phyloP scores from a whole-genome alignment of 1,284 basidiomycete genomes.

The Golubevia pallescens region DNA sequence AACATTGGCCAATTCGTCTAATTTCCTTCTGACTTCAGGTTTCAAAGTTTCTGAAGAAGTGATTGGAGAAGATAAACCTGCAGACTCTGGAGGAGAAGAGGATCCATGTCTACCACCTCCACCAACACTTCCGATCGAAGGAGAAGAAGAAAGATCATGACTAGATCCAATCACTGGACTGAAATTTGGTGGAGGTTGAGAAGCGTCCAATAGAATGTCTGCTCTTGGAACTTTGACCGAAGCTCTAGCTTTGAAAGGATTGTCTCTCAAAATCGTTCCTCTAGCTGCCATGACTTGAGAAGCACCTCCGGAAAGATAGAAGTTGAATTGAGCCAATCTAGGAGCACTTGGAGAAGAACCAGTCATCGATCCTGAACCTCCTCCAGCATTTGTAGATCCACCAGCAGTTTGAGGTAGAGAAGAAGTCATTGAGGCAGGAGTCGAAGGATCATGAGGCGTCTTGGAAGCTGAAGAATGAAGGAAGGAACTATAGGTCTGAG shows the following conservation, averaged over 20 bases:
- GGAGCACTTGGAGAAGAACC: background rate
- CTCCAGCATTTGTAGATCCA: background rate
- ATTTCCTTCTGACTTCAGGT: slow-evolving; percentile 79
- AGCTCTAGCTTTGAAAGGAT: slow-evolving; percentile 67
- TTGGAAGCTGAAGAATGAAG: background rate
- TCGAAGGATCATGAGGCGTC: background rate
- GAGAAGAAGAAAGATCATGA: background rate
- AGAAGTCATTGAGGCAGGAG: background rate
- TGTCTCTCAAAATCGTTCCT: no score
- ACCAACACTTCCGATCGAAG: background rate
- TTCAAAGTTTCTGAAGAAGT: slow-evolving; percentile 80
- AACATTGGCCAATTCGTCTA: slow-evolving; percentile 89
- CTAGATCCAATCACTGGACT: background rate
- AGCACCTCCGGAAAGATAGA: no score
- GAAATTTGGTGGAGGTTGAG: background rate
- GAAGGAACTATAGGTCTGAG: background rate
- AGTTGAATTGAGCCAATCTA: background rate
- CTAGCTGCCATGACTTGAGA: no score
- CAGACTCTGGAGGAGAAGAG: background rate
- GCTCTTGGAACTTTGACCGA: slow-evolving; percentile 87
- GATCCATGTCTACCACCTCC: background rate
- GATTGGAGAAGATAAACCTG: background rate
- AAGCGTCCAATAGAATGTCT: slow-evolving; percentile 73
- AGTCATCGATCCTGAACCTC: background rate
- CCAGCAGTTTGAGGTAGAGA: background rate